These are phyloP conservation scores for Aphanomyces cochlioides DNA, from an alignment of 352 stramenopile species.

Conservation along the genomic window DNA sequence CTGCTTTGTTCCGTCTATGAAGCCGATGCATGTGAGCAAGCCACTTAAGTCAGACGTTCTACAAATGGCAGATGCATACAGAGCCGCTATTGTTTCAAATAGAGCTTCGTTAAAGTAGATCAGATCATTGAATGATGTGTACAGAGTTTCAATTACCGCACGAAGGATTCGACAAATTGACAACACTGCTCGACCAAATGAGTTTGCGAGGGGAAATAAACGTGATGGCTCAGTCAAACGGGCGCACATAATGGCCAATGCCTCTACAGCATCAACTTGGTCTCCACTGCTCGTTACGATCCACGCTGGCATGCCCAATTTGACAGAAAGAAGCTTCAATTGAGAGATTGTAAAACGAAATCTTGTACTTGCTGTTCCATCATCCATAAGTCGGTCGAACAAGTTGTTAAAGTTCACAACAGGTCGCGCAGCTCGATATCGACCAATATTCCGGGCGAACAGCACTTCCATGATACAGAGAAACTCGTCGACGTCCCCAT, in stretches of 20 bases:
- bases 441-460: neutral
- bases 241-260: neutral
- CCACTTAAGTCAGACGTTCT: neutral
- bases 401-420: neutral
- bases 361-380: neutral
- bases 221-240: conserved; percentile 4
- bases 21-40: conserved; percentile 17
- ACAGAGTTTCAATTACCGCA: neutral
- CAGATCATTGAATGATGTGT: neutral
- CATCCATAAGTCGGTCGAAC: neutral
- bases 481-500: conserved; percentile 18
- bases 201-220: conserved; percentile 7
- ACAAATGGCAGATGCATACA: conserved; percentile 10
- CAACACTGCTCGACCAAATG: conserved; percentile 3
- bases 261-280: neutral
- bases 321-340: neutral
- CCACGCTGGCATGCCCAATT: neutral
- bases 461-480: conserved; percentile 1
- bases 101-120: conserved; percentile 8
- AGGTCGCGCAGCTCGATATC: neutral
- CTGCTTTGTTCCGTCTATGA: conserved; percentile 28
- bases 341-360: neutral
- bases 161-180: neutral
- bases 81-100: no score
- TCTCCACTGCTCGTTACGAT: neutral